Conservation (phyloP, 2,329 filamentous ascomycete species). For the Colletotrichum caudatum region DNA sequence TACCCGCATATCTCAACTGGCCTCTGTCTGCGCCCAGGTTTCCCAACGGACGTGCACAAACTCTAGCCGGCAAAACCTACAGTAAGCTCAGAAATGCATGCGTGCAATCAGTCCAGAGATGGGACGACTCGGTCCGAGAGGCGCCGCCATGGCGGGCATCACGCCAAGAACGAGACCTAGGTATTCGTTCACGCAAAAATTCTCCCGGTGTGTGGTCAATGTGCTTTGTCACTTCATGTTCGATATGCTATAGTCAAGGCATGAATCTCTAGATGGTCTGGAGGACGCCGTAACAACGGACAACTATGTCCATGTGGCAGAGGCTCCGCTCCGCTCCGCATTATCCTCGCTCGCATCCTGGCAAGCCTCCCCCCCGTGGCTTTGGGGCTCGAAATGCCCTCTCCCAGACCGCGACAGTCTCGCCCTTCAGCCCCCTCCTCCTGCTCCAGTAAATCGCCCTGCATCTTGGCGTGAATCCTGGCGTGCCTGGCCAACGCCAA, state of each 20-base stretch:
- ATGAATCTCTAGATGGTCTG: neutral
- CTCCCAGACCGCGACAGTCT: constrained; percentile 6
- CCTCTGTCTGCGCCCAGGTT: neutral
- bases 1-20: constrained; percentile 1
- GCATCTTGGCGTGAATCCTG: neutral
- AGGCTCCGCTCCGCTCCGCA: neutral
- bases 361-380: neutral
- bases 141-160: neutral
- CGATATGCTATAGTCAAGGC: neutral
- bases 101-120: neutral
- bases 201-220: neutral
- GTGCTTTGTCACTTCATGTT: neutral
- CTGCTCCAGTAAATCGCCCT: neutral
- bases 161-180: neutral
- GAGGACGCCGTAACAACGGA: neutral
- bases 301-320: neutral
- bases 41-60: constrained; percentile 5
- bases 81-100: neutral
- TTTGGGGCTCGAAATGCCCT: constrained; percentile 6
- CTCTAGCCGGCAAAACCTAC: constrained; percentile 21
- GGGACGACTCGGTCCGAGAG: neutral
- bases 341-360: neutral
- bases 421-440: neutral
- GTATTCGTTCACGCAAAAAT: neutral
- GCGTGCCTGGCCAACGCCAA: constrained; percentile 3